Conservation (phyloP, 208 protist species). For the Trypanosoma avium region DNA sequence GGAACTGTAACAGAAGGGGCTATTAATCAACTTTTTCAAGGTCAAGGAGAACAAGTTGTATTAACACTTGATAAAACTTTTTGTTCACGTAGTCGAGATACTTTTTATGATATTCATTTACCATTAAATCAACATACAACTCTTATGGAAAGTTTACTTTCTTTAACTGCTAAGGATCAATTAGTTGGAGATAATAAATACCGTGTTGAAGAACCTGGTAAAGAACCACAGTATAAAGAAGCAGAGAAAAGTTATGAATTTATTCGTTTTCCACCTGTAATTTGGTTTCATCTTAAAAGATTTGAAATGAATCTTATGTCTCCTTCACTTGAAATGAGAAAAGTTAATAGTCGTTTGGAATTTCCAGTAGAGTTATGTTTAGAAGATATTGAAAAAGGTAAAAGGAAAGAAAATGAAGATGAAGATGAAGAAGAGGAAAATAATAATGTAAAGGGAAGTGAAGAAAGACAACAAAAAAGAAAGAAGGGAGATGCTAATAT, state of each 20-base stretch:
- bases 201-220: conserved; percentile 73
- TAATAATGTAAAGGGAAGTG: no score
- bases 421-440: background rate
- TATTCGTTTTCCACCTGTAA: conserved; percentile 81
- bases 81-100: conserved; percentile 61
- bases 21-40: conserved; percentile 86
- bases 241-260: conserved; percentile 81
- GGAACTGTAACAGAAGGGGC: conserved; percentile 80
- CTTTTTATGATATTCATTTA: conserved; percentile 91
- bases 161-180: conserved; percentile 72
- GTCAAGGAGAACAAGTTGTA: conserved; percentile 77
- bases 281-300: conserved; percentile 90
- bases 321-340: conserved; percentile 78
- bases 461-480: background rate
- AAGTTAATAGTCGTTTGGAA: conserved; percentile 74
- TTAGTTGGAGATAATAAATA: conserved; percentile 93
- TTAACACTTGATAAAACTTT: conserved; percentile 80
- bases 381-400: conserved; percentile 47
- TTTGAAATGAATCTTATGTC: conserved; percentile 89
- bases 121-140: conserved; percentile 61
- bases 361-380: conserved; percentile 80
- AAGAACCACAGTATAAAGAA: conserved; percentile 82
- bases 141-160: conserved; percentile 68
- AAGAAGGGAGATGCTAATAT: background rate
- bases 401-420: background rate